A percentile compares a stretch with the other conserved stretches of the same genome.
These are phyloP conservation scores for Lentinus brumalis DNA, from an alignment of 768 basidiomycete genomes.

Conservation along the genomic window DNA sequence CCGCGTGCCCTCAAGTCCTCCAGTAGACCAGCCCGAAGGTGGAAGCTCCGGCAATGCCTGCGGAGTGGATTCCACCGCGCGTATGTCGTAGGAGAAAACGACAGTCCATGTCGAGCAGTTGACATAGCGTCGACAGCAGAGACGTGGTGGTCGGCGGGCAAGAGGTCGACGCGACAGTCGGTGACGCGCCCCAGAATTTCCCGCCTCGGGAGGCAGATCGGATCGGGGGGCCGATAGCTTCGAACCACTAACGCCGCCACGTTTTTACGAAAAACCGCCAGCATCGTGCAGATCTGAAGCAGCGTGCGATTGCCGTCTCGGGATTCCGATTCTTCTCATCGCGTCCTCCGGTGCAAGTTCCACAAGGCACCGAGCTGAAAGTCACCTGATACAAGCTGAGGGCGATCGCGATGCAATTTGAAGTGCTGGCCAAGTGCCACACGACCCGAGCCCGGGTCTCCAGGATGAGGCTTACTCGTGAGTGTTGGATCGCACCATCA, in stretches of 20 bases:
- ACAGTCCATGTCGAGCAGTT: slow-evolving; percentile 13
- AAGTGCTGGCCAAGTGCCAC: slow-evolving; percentile 77
- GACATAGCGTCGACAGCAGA: slow-evolving; percentile 5
- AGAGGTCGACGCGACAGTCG: background rate
- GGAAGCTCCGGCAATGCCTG: slow-evolving; percentile 16
- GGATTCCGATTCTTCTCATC: background rate
- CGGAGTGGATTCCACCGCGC: background rate
- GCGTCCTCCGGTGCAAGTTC: no score
- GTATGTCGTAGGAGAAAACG: background rate
- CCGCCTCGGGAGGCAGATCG: slow-evolving; percentile 8
- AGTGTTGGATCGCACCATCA: slow-evolving; percentile 30
- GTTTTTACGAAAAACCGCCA: background rate
- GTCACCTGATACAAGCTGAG: slow-evolving; percentile 3
- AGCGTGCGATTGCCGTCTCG: background rate
- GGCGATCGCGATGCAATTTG: slow-evolving; percentile 66
- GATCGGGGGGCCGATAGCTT: slow-evolving; percentile 26
- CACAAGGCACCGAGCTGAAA: background rate
- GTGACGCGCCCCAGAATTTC: slow-evolving; percentile 3
- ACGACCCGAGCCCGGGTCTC: slow-evolving; percentile 85
- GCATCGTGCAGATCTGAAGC: background rate
- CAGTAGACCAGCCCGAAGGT: slow-evolving; percentile 28
- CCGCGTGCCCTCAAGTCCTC: slow-evolving; percentile 36
- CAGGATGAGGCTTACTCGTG: slow-evolving; percentile 82
- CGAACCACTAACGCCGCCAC: slow-evolving; percentile 17
- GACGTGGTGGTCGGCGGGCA: background rate